phyloP scores from a whole-genome alignment of 257 asterid species.

The Paraleonurus japonicus region DNA sequence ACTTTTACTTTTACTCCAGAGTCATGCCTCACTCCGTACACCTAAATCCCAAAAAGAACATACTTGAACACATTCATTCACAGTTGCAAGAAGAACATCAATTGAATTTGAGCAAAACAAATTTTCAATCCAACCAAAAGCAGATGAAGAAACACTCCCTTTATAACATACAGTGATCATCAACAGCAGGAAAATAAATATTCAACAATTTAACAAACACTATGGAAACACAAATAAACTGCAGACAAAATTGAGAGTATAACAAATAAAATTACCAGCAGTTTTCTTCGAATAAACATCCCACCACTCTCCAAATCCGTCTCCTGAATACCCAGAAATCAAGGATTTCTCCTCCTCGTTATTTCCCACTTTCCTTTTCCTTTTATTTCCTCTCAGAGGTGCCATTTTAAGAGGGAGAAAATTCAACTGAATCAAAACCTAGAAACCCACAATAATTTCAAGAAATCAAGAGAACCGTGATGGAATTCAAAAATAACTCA shows the following conservation, averaged over 20 bases:
- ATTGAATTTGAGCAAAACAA: constrained; percentile 6
- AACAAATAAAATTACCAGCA: constrained; percentile 41
- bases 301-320: constrained; percentile 73
- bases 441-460: constrained; percentile 25
- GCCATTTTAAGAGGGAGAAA: constrained; percentile 40
- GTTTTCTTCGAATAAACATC: constrained; percentile 45
- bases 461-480: constrained; percentile 23
- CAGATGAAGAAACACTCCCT: constrained; percentile 10
- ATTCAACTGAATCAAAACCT: constrained; percentile 36
- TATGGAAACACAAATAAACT: constrained; percentile 11
- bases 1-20: too few species aligned
- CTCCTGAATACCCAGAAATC: constrained; percentile 56
- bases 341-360: constrained; percentile 45
- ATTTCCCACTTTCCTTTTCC: constrained; percentile 59
- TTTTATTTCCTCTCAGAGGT: constrained; percentile 67
- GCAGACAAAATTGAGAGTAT: background rate
- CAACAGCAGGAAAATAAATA: background rate
- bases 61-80: constrained; percentile 13
- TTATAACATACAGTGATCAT: constrained; percentile 1
- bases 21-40: too few species aligned
- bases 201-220: constrained; percentile 2
- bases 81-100: background rate
- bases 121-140: background rate
- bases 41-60: too few species aligned
- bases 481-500: constrained; percentile 27